Conservation (phyloP, 306 rosid species). For the Sicyos baderoa region DNA sequence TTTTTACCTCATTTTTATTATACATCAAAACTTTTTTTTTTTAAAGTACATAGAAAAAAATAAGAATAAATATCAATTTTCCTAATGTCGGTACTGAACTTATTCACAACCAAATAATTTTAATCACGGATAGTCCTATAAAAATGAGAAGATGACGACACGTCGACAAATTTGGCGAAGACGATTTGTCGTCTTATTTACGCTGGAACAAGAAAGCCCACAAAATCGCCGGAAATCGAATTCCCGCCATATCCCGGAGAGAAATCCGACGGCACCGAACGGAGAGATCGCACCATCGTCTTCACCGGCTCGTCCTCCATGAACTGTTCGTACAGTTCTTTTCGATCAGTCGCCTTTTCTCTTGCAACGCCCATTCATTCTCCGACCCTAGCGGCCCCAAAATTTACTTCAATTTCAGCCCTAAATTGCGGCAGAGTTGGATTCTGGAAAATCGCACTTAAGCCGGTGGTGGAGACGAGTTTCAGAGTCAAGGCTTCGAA, state of each 20-base stretch:
- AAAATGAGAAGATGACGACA: no score
- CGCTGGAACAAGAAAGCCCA: background rate
- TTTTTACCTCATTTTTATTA: no score
- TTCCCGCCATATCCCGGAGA: constrained; percentile 7
- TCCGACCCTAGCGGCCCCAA: constrained; percentile 29
- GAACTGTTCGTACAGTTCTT: constrained; percentile 39
- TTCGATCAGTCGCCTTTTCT: constrained; percentile 29
- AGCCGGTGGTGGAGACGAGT: constrained; percentile 19
- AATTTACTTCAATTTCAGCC: constrained; percentile 7
- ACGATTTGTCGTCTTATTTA: no score
- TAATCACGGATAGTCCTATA: no score
- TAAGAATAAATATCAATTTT: no score
- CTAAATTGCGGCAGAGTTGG: constrained; percentile 12
- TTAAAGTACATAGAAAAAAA: no score
- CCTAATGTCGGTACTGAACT: no score
- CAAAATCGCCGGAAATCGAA: background rate
- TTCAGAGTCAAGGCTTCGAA: constrained; percentile 47
- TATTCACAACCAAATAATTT: no score
- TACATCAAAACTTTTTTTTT: no score
- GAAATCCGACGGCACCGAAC: constrained; percentile 1
- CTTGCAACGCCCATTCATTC: constrained; percentile 16
- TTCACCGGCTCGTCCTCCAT: constrained; percentile 30
- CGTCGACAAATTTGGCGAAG: no score
- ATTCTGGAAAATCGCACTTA: constrained; percentile 20
- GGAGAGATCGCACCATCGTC: background rate